These are phyloP conservation scores for Pythium brachiatum DNA, from an alignment of 352 stramenopile genomes.

Conservation along the genomic window DNA sequence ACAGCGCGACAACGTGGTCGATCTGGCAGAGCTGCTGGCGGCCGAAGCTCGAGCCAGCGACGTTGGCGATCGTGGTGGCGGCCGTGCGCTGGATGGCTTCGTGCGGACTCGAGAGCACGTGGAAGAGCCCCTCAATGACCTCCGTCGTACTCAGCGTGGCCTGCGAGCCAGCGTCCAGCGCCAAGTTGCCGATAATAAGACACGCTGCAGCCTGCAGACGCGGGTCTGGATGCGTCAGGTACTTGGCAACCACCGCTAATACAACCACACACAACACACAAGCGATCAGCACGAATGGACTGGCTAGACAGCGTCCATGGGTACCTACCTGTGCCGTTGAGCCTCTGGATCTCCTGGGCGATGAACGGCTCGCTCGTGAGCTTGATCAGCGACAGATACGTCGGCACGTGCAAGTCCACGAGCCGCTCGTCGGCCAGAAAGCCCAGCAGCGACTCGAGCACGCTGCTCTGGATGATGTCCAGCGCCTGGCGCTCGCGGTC, in stretches of 20 bases:
- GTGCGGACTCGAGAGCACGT: constrained; percentile 47
- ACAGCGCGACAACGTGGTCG: constrained; percentile 42
- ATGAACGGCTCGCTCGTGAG: constrained; percentile 50
- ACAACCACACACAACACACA: too few relatives aligned
- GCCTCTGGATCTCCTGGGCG: constrained; percentile 52
- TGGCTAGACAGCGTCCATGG: too few relatives aligned
- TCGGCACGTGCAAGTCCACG: constrained; percentile 53
- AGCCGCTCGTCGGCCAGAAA: constrained; percentile 54
- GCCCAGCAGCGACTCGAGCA: constrained; percentile 38
- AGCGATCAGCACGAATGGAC: too few relatives aligned
- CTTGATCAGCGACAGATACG: constrained; percentile 66
- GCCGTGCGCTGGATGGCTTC: constrained; percentile 60
- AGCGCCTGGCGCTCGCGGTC: constrained; percentile 42
- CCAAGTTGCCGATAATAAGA: constrained; percentile 61
- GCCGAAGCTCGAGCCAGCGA: constrained; percentile 39
- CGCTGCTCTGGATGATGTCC: constrained; percentile 56
- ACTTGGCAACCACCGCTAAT: constrained; percentile 34
- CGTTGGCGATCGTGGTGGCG: constrained; percentile 50
- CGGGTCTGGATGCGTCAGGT: constrained; percentile 47
- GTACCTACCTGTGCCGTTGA: constrained; percentile 31
- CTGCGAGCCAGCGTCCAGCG: constrained; percentile 37
- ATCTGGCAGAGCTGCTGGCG: constrained; percentile 47
- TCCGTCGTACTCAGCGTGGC: constrained; percentile 29
- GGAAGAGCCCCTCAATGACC: constrained; percentile 42
- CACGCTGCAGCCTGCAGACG: constrained; percentile 62